These are phyloP conservation scores for Pichia sp. DNA, from an alignment of 1,139 yeast genomes.

Conservation along the genomic window DNA sequence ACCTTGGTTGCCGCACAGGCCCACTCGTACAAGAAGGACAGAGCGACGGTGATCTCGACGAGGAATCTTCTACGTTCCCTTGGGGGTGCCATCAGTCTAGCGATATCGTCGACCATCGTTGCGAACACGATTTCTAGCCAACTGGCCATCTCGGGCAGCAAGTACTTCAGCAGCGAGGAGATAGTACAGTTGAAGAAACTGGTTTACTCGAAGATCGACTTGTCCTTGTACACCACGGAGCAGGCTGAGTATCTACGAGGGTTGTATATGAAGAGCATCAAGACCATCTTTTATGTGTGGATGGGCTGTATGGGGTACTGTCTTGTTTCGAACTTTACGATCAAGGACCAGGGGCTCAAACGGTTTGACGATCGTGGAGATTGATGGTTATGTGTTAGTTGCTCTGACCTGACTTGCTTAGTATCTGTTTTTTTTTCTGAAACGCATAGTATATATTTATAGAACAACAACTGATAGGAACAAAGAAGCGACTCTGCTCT, in stretches of 20 bases:
- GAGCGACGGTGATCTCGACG: conserved; percentile 54
- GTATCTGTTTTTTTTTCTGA: neutral
- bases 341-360: conserved; percentile 5
- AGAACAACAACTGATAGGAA: neutral
- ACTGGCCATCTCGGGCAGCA: neutral
- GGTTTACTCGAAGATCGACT: conserved; percentile 1
- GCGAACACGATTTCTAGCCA: conserved; percentile 35
- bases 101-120: conserved; percentile 41
- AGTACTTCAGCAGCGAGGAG: neutral
- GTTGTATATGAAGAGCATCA: conserved; percentile 3
- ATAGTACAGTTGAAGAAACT: neutral
- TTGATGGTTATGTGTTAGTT: neutral
- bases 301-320: conserved; percentile 9
- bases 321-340: neutral
- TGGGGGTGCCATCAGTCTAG: conserved; percentile 54
- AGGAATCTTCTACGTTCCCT: conserved; percentile 50
- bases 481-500: neutral
- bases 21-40: conserved; percentile 44
- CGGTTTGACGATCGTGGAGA: conserved; percentile 3
- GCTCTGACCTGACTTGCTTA: no score
- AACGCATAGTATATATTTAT: neutral
- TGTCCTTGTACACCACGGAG: neutral
- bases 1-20: conserved; percentile 55
- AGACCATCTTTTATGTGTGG: conserved; percentile 5
- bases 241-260: conserved; percentile 1